Conservation (phyloP, 345 rosid genomes). For the Eucalyptus victrix region DNA sequence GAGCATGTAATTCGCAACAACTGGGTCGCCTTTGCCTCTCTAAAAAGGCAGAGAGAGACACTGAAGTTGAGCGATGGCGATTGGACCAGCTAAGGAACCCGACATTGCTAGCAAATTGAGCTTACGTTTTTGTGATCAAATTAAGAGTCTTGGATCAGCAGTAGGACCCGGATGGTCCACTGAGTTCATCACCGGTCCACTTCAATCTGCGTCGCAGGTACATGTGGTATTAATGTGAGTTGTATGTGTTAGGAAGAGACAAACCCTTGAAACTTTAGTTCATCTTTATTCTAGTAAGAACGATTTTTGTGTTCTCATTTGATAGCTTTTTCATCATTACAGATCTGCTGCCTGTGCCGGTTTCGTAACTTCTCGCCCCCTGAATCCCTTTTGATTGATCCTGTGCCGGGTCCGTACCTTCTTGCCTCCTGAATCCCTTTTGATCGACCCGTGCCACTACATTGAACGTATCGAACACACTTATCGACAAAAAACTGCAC, state of each 20-base stretch:
- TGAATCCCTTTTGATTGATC: not conserved
- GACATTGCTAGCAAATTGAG: not conserved
- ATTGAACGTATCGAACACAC: not conserved
- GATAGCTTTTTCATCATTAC: not conserved
- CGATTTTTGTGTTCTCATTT: not conserved
- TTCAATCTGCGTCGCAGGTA: not conserved
- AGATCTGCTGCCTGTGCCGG: not conserved
- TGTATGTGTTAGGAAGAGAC: not conserved
- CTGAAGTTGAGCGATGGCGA: not conserved
- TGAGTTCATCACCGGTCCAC: not conserved
- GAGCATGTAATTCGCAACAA: not conserved
- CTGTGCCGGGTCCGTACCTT: not conserved
- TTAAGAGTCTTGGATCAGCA: not conserved
- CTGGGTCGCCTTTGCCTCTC: not conserved
- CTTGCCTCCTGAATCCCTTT: not conserved
- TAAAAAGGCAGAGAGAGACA: not conserved
- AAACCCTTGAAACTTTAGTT: not conserved
- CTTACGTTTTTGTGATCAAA: not conserved
- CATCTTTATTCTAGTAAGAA: not conserved
- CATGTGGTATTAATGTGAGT: not conserved
- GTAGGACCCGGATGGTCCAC: not conserved
- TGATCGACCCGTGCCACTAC: not conserved
- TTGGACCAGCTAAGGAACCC: not conserved
- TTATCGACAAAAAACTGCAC: not conserved
- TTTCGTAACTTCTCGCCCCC: not conserved